phyloP scores from a whole-genome alignment of 306 rosid species.

The Phaseolus lunatus region DNA sequence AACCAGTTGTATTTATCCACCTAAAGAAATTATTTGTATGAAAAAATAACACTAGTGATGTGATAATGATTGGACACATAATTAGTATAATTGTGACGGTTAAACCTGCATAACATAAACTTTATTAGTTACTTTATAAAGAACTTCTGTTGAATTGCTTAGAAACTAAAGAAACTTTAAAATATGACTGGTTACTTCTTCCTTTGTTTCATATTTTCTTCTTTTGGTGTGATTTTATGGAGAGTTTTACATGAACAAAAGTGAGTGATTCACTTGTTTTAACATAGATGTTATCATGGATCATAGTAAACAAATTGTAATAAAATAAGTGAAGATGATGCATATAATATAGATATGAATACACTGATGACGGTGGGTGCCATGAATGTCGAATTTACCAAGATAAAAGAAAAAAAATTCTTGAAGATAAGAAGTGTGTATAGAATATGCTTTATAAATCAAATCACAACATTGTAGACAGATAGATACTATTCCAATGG shows the following conservation, averaged over 20 bases:
- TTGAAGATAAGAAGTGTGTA: background rate
- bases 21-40: background rate
- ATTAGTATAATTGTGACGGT: background rate
- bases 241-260: background rate
- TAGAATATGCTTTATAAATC: slow-evolving; percentile 37
- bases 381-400: slow-evolving; percentile 13
- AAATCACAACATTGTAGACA: slow-evolving; percentile 13
- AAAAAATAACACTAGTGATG: background rate
- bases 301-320: background rate
- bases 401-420: background rate
- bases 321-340: background rate
- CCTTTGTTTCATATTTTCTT: background rate
- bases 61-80: background rate
- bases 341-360: background rate
- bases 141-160: background rate
- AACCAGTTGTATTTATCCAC: background rate
- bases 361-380: slow-evolving; percentile 31
- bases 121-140: background rate
- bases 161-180: background rate
- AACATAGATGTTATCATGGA: background rate
- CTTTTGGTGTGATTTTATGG: background rate
- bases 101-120: background rate
- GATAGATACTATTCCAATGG: background rate
- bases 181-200: background rate
- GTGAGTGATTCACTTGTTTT: background rate